Evolutionary conservation across 2,329 filamentous ascomycete species (phyloP), one percentile per base, ranked within the genome.

Genomic region (Colletotrichum zoysiae): DNA sequence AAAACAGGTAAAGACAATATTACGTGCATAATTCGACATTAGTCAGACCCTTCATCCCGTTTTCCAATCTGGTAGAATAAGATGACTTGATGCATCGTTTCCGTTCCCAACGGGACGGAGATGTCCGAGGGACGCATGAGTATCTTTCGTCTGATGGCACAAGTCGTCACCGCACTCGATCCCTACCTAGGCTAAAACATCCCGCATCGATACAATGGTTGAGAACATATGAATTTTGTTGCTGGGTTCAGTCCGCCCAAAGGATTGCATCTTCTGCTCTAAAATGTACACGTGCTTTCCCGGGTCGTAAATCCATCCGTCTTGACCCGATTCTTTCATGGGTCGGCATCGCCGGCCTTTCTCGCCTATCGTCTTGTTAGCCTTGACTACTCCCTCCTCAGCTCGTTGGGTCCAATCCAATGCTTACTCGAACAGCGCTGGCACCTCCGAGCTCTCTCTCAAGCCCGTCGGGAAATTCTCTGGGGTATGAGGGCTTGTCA

Each of bases 391-490:
- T 6, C 6, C 58, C n/a, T n/a, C 16, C 40, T 51, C 68, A 5
- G 3, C 30, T 40, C 1, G 8, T 20, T 46, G 23, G 14, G n/a
- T 1, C 4, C 1, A 14, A 8, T 18, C 4, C 1, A 18, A 9
- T 18, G 86, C 92, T 82, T 84, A 94, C 93, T 83, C 88, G 86
- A 65, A 90, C 73, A 69, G 91, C 91, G 77, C 88, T 88, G 38
- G 89, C 81, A 12, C 93, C 93, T 73, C 93, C 93, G 71, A 96
- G 83, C 79, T 95, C 93, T 78, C 87, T 87, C 81, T 94, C 89
- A 74, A 96, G 81, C 30, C 93, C 93, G 74, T 87, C 90, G 77
- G 91, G 89, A 78, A 91, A 96, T 76, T 92, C 91, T 71, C 90
- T 88, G 12, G 93, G 92, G 74, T 86, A 90, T 42, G 91, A 88